These are phyloP conservation scores for Monosporascus sp. DNA, from an alignment of 2,329 filamentous ascomycete genomes.

Conservation along the genomic window DNA sequence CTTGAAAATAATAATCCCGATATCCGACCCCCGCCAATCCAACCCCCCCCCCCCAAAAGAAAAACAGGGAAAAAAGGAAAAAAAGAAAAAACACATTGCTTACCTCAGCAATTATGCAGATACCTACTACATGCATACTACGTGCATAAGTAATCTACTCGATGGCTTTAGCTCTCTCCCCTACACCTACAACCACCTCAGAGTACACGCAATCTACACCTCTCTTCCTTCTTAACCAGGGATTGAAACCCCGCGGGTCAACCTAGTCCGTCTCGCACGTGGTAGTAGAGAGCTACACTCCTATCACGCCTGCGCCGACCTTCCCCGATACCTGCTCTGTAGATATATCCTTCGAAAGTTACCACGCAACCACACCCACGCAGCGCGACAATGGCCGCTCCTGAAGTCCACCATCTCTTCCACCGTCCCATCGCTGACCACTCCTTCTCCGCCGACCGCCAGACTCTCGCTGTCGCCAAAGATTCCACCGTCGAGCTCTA, in stretches of 20 bases:
- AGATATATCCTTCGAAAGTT: no score
- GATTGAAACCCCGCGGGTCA: not conserved
- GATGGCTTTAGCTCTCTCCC: no score
- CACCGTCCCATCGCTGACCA: constrained; percentile 95
- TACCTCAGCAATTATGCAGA: no score
- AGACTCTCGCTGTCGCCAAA: constrained; percentile 83
- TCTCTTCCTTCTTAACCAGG: not conserved
- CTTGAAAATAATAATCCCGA: no score
- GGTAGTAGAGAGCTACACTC: constrained; percentile 98
- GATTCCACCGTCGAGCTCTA: constrained; percentile 91
- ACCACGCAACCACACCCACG: not conserved
- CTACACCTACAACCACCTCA: no score
- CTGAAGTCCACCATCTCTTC: constrained; percentile 95
- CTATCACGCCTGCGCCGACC: constrained; percentile 53
- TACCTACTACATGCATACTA: no score
- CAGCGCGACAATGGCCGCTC: constrained; percentile 62
- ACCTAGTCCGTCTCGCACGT: constrained; percentile 23
- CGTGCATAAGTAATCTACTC: no score
- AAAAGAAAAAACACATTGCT: no score
- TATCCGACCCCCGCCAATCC: no score
- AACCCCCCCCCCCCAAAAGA: no score
- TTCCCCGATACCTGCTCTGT: constrained; percentile 1
- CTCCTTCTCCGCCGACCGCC: constrained; percentile 90
- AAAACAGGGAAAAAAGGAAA: no score
- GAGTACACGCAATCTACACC: no score